Evolutionary conservation across 305 asterid species (phyloP).

Genomic region (Plantago rigida): DNA sequence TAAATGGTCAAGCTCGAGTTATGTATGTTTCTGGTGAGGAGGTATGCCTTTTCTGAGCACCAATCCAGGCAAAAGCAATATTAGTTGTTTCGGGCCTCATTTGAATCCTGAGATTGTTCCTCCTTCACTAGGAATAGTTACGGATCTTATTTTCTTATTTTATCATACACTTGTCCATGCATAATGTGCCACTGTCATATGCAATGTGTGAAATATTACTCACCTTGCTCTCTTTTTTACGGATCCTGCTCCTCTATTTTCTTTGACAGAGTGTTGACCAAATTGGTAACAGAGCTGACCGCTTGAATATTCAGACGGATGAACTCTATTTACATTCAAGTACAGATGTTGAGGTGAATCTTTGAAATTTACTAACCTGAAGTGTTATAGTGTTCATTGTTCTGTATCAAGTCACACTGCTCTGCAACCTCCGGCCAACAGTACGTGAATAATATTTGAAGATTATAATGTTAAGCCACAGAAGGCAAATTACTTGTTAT

Average conservation of each 20-base stretch:
- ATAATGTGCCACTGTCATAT: neutral
- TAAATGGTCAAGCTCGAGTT: conserved; percentile 49
- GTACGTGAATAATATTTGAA: neutral
- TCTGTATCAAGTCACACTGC: conserved; percentile 2
- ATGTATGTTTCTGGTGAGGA: conserved; percentile 98
- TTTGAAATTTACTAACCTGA: conserved; percentile 22
- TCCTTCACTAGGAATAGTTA: too few species aligned
- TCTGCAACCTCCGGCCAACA: neutral
- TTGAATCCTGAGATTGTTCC: too few species aligned
- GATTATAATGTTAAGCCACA: neutral
- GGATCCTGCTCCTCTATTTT: conserved; percentile 16
- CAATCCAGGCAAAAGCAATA: too few species aligned
- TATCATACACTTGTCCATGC: neutral
- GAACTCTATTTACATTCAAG: conserved; percentile 68
- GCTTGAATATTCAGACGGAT: conserved; percentile 53
- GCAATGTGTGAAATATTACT: conserved; percentile 7
- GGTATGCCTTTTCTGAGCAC: conserved; percentile 33
- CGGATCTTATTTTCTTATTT: too few species aligned
- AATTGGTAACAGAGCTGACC: conserved; percentile 86
- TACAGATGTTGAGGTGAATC: conserved; percentile 78
- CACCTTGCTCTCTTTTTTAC: conserved; percentile 4
- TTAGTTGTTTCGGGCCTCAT: too few species aligned
- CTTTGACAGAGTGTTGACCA: conserved; percentile 80
- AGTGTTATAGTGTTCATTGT: conserved; percentile 8
- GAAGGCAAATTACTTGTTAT: neutral